A percentile compares a stretch with the other conserved stretches of the same genome.
Conservation (phyloP, 1,139 yeast genomes). For the Yamadazyma sp. region DNA sequence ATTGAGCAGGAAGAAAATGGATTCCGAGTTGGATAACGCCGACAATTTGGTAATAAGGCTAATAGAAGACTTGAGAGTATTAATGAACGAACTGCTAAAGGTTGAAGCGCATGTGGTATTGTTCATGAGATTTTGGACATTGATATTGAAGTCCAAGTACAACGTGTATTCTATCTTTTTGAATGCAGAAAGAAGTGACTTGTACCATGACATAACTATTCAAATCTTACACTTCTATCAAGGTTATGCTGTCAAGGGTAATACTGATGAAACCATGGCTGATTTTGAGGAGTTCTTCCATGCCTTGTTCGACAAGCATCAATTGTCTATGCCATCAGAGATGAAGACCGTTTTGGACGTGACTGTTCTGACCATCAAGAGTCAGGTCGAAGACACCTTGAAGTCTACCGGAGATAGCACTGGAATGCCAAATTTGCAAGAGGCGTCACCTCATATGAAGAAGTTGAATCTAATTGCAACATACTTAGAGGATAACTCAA, state of each 20-base stretch:
- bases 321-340: neutral
- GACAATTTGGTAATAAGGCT: conserved; percentile 22
- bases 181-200: conserved; percentile 23
- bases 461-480: neutral
- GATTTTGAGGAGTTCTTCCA: conserved; percentile 1
- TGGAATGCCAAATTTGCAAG: neutral
- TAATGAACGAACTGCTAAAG: conserved; percentile 24
- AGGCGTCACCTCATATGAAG: neutral
- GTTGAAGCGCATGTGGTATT: conserved; percentile 16
- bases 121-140: conserved; percentile 33
- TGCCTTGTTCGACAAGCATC: neutral
- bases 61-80: conserved; percentile 22
- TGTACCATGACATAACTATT: conserved; percentile 27
- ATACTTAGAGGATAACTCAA: conserved; percentile 1
- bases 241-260: neutral
- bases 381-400: neutral
- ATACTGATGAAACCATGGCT: neutral
- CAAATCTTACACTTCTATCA: conserved; percentile 27
- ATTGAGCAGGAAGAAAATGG: conserved; percentile 17
- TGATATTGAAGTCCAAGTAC: conserved; percentile 17
- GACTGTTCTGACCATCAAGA: neutral
- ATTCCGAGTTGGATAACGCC: conserved; percentile 20
- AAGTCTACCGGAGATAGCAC: neutral
- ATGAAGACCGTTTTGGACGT: conserved; percentile 1
- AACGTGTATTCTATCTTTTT: conserved; percentile 8